Percentiles rank a stretch among this genome's conserved stretches.
Conservation (phyloP, 2,329 filamentous ascomycete genomes). For the Arthrobotrys iridis region DNA sequence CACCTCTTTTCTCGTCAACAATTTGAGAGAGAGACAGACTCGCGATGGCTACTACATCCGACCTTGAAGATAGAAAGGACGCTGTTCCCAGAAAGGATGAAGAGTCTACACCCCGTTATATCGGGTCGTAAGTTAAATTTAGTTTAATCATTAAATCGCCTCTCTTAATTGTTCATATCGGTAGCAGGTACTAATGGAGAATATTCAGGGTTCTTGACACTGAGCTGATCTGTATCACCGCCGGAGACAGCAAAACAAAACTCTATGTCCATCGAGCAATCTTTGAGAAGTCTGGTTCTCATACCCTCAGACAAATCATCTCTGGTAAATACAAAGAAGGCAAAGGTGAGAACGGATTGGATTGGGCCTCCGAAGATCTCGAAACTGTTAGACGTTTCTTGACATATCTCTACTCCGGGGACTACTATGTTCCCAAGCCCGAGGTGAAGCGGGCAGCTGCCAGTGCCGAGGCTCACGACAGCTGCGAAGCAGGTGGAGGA, state of each 20-base stretch:
- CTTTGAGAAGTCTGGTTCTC: slow-evolving; percentile 3
- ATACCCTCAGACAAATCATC: slow-evolving; percentile 16
- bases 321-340: slow-evolving; percentile 39
- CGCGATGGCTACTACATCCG: background rate
- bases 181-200: background rate
- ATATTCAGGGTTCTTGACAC: slow-evolving; percentile 8
- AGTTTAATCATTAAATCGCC: background rate
- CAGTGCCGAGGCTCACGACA: background rate
- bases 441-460: background rate
- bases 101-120: background rate
- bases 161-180: background rate
- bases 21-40: background rate
- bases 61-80: background rate
- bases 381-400: slow-evolving; percentile 27
- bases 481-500: background rate
- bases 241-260: background rate
- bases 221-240: slow-evolving; percentile 13
- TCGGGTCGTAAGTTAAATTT: slow-evolving; percentile 3
- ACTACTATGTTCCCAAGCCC: slow-evolving; percentile 34
- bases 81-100: background rate
- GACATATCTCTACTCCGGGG: slow-evolving; percentile 21
- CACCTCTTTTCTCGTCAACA: background rate
- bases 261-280: slow-evolving; percentile 3
- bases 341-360: slow-evolving; percentile 30
- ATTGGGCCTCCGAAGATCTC: slow-evolving; percentile 19